Evolutionary conservation across 2,329 filamentous ascomycete species (phyloP), one percentile per base, ranked within the genome.

Genomic region (Exophiala bonariae): DNA sequence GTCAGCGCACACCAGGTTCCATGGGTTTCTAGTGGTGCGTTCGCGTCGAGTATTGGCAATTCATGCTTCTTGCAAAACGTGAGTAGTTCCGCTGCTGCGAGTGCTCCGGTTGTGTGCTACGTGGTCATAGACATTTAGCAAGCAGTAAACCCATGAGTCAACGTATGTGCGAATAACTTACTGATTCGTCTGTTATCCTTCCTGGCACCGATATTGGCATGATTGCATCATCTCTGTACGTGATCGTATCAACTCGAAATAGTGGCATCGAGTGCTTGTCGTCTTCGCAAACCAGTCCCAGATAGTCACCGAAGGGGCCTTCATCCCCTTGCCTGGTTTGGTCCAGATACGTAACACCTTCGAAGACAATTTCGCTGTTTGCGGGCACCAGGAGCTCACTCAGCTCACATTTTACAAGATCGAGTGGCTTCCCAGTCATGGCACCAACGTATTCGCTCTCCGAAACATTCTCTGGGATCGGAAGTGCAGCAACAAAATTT

Each of bases 341-440:
- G 11, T 26, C 23, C 3, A 71, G 61, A 0, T 74, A 79, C 9
- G 73, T 52, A 0, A 66, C 71, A 2, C 76, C 76, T 44, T 79
- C 76, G 1, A 79, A 59, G 0, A 79, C 70, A 40, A 79, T 78
- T 54, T 80, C 76, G 0, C 65, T 57, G 43, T 69, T 76, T 0
- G 76, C 75, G 0, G 77, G 76, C 1, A 79, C 74, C 3, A 65
- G 56, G 0, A 79, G 56, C 16, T 71, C 64, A 44, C 74, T 79
- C 0, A 68, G 74, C n/a, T 79, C 76, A 44, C 75, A 78, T 53
- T 77, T 78, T 23, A 75, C 70, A 0, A 79, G 53, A 23, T 79
- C 70, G 5, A 79, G 44, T 0, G 75, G 61, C 1, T 58, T 49
- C 2, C 75, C 75, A 1, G 65, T 65, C 44, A 79, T 63, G 1